Conservation (phyloP, 352 stramenopile genomes). For the Vaucheria bursata region DNA sequence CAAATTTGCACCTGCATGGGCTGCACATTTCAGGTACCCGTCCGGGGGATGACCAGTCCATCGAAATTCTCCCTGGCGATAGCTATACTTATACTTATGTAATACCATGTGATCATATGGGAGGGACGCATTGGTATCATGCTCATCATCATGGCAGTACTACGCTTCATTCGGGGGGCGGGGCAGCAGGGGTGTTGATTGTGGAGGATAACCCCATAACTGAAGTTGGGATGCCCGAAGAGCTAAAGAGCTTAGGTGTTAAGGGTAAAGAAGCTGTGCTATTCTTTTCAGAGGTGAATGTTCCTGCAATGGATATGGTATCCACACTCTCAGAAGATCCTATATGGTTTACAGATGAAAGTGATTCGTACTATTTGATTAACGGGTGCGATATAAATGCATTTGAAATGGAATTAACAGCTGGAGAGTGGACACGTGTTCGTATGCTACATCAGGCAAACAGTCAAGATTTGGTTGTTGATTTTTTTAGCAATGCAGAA, state of each 20-base stretch:
- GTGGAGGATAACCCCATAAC: constrained; percentile 24
- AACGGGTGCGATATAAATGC: neutral
- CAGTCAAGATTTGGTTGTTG: neutral
- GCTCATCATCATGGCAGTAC: constrained; percentile 37
- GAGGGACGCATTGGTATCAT: constrained; percentile 39
- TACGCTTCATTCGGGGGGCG: constrained; percentile 24
- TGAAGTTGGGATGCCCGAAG: constrained; percentile 22
- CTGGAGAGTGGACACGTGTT: constrained; percentile 30
- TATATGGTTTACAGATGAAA: neutral
- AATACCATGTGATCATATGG: constrained; percentile 33
- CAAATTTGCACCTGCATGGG: constrained; percentile 39
- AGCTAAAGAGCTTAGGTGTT: neutral
- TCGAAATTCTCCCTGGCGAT: neutral
- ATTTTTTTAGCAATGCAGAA: neutral
- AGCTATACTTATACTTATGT: constrained; percentile 18
- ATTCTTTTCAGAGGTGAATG: neutral
- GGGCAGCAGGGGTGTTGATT: constrained; percentile 31
- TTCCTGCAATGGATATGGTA: neutral
- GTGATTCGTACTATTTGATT: neutral
- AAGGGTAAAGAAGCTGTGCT: neutral
- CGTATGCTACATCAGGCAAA: constrained; percentile 18
- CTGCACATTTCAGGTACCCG: constrained; percentile 20
- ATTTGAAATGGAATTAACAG: neutral
- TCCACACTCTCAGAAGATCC: neutral
- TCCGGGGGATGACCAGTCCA: neutral